A percentile compares a stretch with the other conserved stretches of the same genome.
Conservation (phyloP, 192 early-diverging fungal species). For the Gonapodya sp. region DNA sequence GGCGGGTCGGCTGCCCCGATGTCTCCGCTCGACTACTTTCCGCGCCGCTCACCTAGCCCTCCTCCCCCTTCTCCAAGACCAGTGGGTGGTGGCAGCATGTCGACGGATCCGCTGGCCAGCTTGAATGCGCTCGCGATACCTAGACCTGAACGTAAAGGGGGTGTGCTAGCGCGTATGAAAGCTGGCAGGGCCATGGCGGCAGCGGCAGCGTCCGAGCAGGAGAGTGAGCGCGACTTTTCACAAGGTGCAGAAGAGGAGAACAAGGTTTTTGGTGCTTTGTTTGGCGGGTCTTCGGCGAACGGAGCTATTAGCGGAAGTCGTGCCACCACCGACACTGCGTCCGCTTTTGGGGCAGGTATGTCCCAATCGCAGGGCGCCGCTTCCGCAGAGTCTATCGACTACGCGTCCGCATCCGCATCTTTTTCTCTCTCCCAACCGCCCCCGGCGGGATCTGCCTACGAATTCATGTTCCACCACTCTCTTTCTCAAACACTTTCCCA, state of each 20-base stretch:
- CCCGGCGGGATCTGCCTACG: background rate
- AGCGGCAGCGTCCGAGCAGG: background rate
- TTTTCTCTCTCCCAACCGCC: too few relatives aligned
- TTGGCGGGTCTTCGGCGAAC: background rate
- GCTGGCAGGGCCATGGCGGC: background rate
- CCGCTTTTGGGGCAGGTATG: too few relatives aligned
- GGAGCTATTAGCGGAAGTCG: background rate
- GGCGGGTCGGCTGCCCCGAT: too few relatives aligned
- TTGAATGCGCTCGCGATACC: background rate
- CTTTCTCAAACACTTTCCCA: background rate
- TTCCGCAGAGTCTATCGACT: too few relatives aligned
- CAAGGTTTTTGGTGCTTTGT: background rate
- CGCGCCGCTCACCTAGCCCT: background rate
- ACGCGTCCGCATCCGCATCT: too few relatives aligned
- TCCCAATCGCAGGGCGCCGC: too few relatives aligned
- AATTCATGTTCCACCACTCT: background rate
- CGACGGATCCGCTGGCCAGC: background rate
- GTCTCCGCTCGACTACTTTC: background rate
- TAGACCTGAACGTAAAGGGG: background rate
- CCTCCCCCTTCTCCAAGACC: background rate
- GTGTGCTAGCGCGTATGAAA: background rate
- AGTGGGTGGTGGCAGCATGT: background rate
- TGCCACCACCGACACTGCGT: background rate
- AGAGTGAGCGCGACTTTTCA: background rate
- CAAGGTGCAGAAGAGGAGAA: background rate